Base-by-base conservation (phyloP, 2,329 filamentous ascomycete species). In the Aspergillus sp. region DNA sequence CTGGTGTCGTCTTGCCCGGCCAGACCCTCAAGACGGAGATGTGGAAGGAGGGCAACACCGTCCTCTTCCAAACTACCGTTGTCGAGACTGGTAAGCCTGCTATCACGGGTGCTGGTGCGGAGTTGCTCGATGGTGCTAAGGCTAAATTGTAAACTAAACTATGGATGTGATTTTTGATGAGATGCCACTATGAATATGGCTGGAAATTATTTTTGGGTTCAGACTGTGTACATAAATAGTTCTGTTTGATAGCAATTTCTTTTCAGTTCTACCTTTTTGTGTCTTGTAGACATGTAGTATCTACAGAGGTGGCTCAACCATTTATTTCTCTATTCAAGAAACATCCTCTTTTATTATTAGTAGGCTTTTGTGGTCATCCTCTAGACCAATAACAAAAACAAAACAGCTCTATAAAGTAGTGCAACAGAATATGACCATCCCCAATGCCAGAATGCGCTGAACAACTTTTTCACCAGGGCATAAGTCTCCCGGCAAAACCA, bases 21-120 rank as follows among this genome's bases (percentile, higher is more conserved):
- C 89, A 96, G 83, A 96, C 91, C n/a, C 82, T 96, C 56, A 83
- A 90, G 62, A 96, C 91, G 6, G 91, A 96, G 82, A 93, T 96
- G 90, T 96, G 92, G 92, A 92, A 90, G 80, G 91, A 96, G 69
- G 88, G 87, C 49, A 84, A 84, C 68, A 87, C 85, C 72, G 84
- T 96, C 55, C 77, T 93, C 62, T 96, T 96, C 84, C 91, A 96
- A 82, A 85, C 86, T 55, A 92, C 87, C 76, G 91, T 96, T 63
- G 91, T 93, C 79, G 92, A 96, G 84, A 96, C 92, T 55, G 92
- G 92, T 69, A 96, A 96, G 84, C 80, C 90, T 67, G 90, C 89
- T 60, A 96, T 96, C 73, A 86, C 86, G 24, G 90, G 89, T 19
- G 92, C 87, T 6, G 92, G 89, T 31, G 91, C 85, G 2, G 91